phyloP scores from a whole-genome alignment of 371 early-diverging fungal species.

The Mortierella sp. region DNA sequence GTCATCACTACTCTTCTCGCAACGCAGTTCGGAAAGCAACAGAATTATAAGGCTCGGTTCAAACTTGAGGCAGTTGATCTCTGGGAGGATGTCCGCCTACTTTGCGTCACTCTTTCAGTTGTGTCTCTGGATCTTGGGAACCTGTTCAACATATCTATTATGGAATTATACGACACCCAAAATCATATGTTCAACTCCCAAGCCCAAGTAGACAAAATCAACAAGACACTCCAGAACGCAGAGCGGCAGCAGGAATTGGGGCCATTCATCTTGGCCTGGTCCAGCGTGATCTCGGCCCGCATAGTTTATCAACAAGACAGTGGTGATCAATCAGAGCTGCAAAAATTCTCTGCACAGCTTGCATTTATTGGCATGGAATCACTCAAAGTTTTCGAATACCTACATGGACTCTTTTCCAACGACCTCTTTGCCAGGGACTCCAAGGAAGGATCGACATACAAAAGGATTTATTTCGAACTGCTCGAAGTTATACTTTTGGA shows the following conservation, averaged over 20 bases:
- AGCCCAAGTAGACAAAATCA: slow-evolving; percentile 27
- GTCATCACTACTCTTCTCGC: slow-evolving; percentile 25
- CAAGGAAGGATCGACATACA: slow-evolving; percentile 31
- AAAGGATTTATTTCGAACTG: slow-evolving; percentile 32
- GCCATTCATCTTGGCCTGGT: slow-evolving; percentile 52
- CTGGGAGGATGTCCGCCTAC: slow-evolving; percentile 33
- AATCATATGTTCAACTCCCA: slow-evolving; percentile 32
- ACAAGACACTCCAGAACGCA: slow-evolving; percentile 28
- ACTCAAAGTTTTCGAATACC: slow-evolving; percentile 27
- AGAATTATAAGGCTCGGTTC: slow-evolving; percentile 26
- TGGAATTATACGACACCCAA: slow-evolving; percentile 12
- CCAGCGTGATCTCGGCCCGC: slow-evolving; percentile 37
- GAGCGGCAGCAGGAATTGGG: slow-evolving; percentile 48
- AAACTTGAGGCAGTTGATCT: slow-evolving; percentile 34
- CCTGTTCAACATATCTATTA: slow-evolving; percentile 21
- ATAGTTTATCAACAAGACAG: slow-evolving; percentile 4
- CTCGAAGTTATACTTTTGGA: slow-evolving; percentile 38
- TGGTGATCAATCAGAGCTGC: slow-evolving; percentile 7
- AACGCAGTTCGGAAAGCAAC: slow-evolving; percentile 45
- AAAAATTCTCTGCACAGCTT: slow-evolving; percentile 18
- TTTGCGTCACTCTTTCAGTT: slow-evolving; percentile 37
- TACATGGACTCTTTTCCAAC: slow-evolving; percentile 28
- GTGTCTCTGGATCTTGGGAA: slow-evolving; percentile 41
- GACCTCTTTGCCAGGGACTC: slow-evolving; percentile 32
- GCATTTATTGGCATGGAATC: slow-evolving; percentile 40